Conservation (phyloP, 331 rosid genomes). For the Quercus tomentella region DNA sequence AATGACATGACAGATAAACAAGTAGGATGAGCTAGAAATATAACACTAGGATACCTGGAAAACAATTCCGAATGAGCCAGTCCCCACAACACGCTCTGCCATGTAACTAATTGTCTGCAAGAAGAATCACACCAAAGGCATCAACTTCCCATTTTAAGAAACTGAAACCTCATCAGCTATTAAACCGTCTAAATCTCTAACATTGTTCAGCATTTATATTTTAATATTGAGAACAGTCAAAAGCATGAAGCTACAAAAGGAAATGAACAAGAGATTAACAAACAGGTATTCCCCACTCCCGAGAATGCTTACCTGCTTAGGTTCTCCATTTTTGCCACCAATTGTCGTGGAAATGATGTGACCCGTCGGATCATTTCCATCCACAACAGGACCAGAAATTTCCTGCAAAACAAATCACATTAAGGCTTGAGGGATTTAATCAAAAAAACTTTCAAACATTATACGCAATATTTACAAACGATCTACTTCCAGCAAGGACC, state of each 20-base stretch:
- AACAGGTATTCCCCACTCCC: conserved; percentile 8
- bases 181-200: conserved; percentile 3
- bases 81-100: conserved; percentile 97
- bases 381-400: conserved; percentile 72
- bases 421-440: background rate
- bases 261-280: background rate
- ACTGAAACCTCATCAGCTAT: conserved; percentile 3
- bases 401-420: conserved; percentile 49
- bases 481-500: background rate
- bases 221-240: background rate
- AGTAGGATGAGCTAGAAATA: background rate
- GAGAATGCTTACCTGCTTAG: conserved; percentile 65
- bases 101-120: conserved; percentile 95
- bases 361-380: conserved; percentile 88
- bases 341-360: conserved; percentile 94
- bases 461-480: background rate
- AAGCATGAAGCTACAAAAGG: background rate
- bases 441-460: background rate
- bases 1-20: background rate
- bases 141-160: conserved; percentile 18
- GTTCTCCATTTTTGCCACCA: conserved; percentile 97
- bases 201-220: background rate
- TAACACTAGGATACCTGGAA: conserved; percentile 61
- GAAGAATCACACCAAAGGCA: conserved; percentile 17
- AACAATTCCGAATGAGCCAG: conserved; percentile 95